Base-by-base conservation (phyloP, 108 stramenopile species). In the Schizochytrium sp. region DNA sequence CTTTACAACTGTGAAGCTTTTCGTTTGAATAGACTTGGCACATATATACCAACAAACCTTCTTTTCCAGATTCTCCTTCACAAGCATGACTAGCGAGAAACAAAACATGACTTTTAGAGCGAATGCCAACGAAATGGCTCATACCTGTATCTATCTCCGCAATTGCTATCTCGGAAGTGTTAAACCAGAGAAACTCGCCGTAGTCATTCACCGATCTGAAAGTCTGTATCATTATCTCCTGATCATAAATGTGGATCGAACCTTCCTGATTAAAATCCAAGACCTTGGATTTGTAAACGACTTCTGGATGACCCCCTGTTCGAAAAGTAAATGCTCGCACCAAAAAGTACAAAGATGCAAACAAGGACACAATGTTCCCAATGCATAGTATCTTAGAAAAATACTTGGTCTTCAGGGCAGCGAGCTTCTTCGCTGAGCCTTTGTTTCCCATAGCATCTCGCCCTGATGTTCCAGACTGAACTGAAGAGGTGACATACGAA, bases 41-140 rank as follows among this genome's bases (percentile, higher is more conserved):
- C 10, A 13, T 7, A 7, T 8, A 13, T 38, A 44, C 64, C 8
- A 69, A 44, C 10, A 69, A 8, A 13, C 64, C 64, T 5, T 69
- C 64, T 10, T 2, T 13, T 8, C 15, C 15, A 69, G 28, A 5
- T 44, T 38, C 44, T 7, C 64, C 64, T 69, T 7, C 15, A 44
- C 64, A 69, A 44, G 64, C 64, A 44, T 69, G 64, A 10, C 42
- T 44, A 38, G 15, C 15, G 7, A 69, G 44, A 15, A 69, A 69
- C 8, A 38, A 8, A 15, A 69, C 5, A 44, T 7, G 40, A 8
- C 5, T 5, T 38, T 69, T 69, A 7, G 12, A 44, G 0, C 7
- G 64, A 12, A 15, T 44, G 42, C 64, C 64, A 15, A 69, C 64
- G 28, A 69, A 13, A 44, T 69, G 64, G 44, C 64, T 69, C 64